Conservation (phyloP, 306 rosid species). For the Medicago ruthenica region DNA sequence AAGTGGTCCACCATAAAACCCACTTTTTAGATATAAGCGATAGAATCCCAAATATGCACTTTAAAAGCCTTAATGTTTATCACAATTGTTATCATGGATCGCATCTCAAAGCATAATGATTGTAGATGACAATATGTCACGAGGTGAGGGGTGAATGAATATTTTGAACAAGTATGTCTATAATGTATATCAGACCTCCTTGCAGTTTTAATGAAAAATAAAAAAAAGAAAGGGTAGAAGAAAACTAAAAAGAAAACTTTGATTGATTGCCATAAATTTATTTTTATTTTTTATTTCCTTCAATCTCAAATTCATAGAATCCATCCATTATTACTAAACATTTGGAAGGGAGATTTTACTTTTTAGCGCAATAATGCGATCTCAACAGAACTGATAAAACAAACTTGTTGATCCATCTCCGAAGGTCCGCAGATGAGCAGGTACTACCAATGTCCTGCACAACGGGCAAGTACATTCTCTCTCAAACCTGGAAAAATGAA, state of each 20-base stretch:
- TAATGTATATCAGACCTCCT: not conserved
- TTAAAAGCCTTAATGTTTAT: not conserved
- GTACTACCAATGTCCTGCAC: slow-evolving; percentile 82
- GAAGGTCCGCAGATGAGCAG: slow-evolving; percentile 72
- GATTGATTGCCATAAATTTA: slow-evolving; percentile 24
- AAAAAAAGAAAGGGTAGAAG: not conserved
- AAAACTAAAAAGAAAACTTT: not conserved
- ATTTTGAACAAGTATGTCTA: not conserved
- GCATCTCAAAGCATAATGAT: not conserved
- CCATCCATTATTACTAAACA: slow-evolving; percentile 27
- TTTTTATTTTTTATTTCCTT: slow-evolving; percentile 17
- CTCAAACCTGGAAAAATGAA: slow-evolving; percentile 77
- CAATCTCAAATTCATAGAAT: slow-evolving; percentile 37
- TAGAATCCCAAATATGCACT: not conserved
- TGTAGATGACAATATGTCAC: not conserved
- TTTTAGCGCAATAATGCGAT: slow-evolving; percentile 30
- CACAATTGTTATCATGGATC: not conserved
- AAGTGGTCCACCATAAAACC: not conserved
- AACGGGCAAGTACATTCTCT: slow-evolving; percentile 94
- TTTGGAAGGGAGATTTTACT: slow-evolving; percentile 30
- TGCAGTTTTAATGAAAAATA: not conserved
- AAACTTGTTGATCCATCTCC: slow-evolving; percentile 95
- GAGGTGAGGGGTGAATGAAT: not conserved
- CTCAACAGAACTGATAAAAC: slow-evolving; percentile 70
- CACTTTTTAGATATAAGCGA: not conserved